These are phyloP conservation scores for Pseudocercospora cruenta DNA, from an alignment of 2,329 filamentous ascomycete genomes.

Conservation along the genomic window DNA sequence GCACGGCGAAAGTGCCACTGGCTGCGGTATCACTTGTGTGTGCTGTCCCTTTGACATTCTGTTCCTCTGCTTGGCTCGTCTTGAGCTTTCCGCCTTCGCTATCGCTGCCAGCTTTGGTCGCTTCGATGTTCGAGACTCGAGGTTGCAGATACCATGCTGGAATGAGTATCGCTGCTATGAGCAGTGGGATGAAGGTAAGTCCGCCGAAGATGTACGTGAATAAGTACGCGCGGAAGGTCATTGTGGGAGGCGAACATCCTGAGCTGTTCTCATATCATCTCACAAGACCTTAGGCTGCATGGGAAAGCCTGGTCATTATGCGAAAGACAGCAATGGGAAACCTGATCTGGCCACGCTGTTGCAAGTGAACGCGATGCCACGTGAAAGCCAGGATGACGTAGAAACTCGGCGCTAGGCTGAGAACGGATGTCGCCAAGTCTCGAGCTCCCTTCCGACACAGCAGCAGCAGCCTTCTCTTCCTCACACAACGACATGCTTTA, in stretches of 20 bases:
- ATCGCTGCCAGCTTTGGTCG: slow-evolving; percentile 14
- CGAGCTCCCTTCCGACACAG: background rate
- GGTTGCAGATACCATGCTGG: slow-evolving; percentile 70
- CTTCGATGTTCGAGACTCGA: slow-evolving; percentile 6
- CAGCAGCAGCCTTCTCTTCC: background rate
- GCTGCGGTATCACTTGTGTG: slow-evolving; percentile 31
- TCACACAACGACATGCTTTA: background rate
- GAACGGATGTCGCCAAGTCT: background rate
- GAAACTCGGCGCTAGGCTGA: background rate
- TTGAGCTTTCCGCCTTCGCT: slow-evolving; percentile 3
- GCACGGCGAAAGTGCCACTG: slow-evolving; percentile 38
- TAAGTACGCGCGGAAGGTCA: slow-evolving; percentile 60
- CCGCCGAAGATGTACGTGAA: slow-evolving; percentile 83
- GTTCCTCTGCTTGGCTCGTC: slow-evolving; percentile 17
- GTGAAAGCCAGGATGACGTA: background rate
- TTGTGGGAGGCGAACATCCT: slow-evolving; percentile 23
- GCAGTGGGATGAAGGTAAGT: slow-evolving; percentile 80
- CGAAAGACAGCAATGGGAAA: background rate
- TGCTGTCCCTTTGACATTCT: slow-evolving; percentile 16
- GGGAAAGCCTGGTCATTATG: background rate
- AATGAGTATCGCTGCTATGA: slow-evolving; percentile 63
- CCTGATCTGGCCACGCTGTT: slow-evolving; percentile 1
- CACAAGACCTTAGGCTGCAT: background rate
- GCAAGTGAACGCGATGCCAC: slow-evolving; percentile 2
- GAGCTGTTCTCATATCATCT: background rate